Base-by-base conservation (phyloP, 345 rosid genomes). In the Stellera chamaejasme region DNA sequence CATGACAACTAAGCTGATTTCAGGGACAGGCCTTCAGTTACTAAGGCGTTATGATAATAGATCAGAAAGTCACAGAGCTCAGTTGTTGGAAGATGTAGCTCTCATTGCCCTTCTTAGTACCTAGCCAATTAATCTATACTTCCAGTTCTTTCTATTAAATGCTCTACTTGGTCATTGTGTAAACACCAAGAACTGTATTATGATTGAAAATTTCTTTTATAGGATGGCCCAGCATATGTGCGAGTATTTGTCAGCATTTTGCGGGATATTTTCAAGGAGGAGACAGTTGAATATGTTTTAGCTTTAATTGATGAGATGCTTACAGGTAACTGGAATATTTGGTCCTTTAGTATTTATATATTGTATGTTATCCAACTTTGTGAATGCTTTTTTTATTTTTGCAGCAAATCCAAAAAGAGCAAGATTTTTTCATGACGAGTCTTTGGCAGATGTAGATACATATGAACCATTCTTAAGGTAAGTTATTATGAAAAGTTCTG, bases 221-320 rank as follows among this genome's bases (percentile, higher is more conserved):
- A 90, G 99, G 95, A 87, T 82, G 99, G 99, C 59, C 91, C 91
- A 48, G 89, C 92, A 43, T 93, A 93, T 61, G 80, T 85, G 69
- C 82, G 71, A 52, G 84, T 87, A 36, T 93, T 93, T 80, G 95
- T 87, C 67, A 73, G 70, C 82, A 93, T 93, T 55, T 71, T 93
- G 58, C 83, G 87, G 41, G 95, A 93, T 55, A 90, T 90, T 54
- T 81, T 70, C 67, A 93, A 93, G 75, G 97, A 90, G 72, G 99
- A 93, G 63, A 93, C 97, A 1, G 90, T 93, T 50, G 99, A 93
- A 68, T 90, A 93, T 93, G 95, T 93, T 63, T 77, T 93, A 72
- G 92, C 92, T 61, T 76, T 93, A 69, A 72, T 90, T 70, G 96
- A 85, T 76, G 92, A 93, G 71, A 82, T 93, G 90, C 82, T 90